phyloP scores from a whole-genome alignment of 2,329 filamentous ascomycete species.

The Xylariaceae sp. region DNA sequence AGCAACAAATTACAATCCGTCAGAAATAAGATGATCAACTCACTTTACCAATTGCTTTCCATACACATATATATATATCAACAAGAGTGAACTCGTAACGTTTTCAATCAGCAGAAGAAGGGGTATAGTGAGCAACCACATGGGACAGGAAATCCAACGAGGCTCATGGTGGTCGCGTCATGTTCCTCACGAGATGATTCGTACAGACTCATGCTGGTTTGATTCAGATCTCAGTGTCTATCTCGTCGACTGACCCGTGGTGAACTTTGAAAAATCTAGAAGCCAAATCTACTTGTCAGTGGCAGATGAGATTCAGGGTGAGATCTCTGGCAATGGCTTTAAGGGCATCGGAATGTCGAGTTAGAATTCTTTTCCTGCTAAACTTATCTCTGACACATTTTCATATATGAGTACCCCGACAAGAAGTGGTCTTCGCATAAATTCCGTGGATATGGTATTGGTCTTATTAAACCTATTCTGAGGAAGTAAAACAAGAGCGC shows the following conservation, averaged over 20 bases:
- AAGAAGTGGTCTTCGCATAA: neutral
- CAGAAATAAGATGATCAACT: too few relatives aligned
- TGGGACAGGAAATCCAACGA: neutral
- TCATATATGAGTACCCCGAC: neutral
- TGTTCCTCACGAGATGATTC: neutral
- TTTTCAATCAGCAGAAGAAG: neutral
- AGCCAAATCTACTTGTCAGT: neutral
- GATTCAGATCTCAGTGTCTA: neutral
- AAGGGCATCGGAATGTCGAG: too few relatives aligned
- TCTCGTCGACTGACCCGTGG: neutral
- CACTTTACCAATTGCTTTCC: too few relatives aligned
- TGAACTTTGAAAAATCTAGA: neutral
- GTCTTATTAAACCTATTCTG: neutral
- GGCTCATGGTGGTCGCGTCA: neutral
- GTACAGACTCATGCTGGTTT: neutral
- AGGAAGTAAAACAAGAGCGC: neutral
- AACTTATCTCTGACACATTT: neutral
- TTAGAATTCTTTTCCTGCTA: neutral
- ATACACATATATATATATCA: too few relatives aligned
- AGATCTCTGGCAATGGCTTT: neutral
- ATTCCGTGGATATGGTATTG: neutral
- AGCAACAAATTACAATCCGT: too few relatives aligned
- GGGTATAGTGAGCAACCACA: too few relatives aligned
- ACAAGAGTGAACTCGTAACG: neutral
- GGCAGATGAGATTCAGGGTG: neutral